Percentiles rank a stretch among this genome's conserved stretches.
Conservation (phyloP, 2,329 filamentous ascomycete species). For the Fusarium poae region DNA sequence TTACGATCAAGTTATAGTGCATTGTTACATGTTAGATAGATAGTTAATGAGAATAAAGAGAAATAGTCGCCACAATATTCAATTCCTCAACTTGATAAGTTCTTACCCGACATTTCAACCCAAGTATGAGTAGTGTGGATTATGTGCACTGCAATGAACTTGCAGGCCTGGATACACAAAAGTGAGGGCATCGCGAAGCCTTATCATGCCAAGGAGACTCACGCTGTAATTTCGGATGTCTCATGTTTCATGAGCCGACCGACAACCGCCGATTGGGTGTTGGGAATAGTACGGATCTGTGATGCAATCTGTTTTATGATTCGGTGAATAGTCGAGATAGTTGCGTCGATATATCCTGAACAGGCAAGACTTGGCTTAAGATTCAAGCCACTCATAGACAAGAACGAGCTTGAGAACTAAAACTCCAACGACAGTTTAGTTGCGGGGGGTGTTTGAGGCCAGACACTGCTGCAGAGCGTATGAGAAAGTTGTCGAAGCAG, state of each 20-base stretch:
- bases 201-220: conserved; percentile 1
- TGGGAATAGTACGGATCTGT: conserved; percentile 12
- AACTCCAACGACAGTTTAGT: neutral
- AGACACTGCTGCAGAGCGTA: neutral
- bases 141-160: neutral
- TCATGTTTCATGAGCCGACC: conserved; percentile 30
- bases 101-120: neutral
- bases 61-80: neutral
- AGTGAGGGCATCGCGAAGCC: too few relatives aligned
- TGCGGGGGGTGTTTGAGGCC: neutral
- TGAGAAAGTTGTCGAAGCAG: neutral
- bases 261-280: conserved; percentile 30
- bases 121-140: too few relatives aligned
- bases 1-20: conserved; percentile 2
- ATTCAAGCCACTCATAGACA: conserved; percentile 36
- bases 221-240: neutral
- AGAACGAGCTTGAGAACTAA: conserved; percentile 18
- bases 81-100: too few relatives aligned
- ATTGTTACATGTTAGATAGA: conserved; percentile 19
- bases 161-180: neutral
- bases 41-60: conserved; percentile 19
- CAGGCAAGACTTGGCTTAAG: conserved; percentile 25
- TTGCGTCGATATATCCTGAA: conserved; percentile 26
- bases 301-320: conserved; percentile 24
- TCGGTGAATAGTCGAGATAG: conserved; percentile 35